Conservation (phyloP, 75 land plant genomes). For the Cunninghamia lanceolata region DNA sequence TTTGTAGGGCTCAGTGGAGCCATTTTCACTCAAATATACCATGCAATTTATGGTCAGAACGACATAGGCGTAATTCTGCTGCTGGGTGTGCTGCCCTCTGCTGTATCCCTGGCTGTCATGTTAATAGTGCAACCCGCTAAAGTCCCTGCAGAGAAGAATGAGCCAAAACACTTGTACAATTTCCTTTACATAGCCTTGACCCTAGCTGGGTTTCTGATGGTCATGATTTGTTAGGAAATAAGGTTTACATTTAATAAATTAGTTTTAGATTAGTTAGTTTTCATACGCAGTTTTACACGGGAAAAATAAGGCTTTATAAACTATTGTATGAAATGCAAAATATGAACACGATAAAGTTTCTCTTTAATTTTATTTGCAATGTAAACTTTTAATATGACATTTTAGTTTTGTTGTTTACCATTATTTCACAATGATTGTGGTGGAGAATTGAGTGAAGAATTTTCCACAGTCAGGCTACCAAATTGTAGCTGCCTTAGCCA, state of each 20-base stretch:
- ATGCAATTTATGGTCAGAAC: not conserved
- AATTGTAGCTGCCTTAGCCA: conserved; percentile 20
- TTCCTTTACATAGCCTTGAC: conserved; percentile 35
- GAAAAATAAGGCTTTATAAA: too few species aligned
- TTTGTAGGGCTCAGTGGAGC: not conserved
- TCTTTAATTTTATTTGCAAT: too few species aligned
- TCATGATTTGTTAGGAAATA: too few species aligned
- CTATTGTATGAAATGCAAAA: too few species aligned
- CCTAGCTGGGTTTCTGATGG: conserved; percentile 43
- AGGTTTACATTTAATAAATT: too few species aligned
- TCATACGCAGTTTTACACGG: too few species aligned
- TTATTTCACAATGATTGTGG: too few species aligned
- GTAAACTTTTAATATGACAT: too few species aligned
- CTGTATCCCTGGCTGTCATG: conserved; percentile 3
- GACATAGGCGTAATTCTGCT: not conserved
- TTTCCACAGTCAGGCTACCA: conserved; percentile 12
- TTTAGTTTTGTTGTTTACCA: too few species aligned
- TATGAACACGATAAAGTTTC: too few species aligned
- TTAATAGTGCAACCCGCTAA: not conserved
- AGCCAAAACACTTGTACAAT: conserved; percentile 26
- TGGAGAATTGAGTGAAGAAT: conserved; percentile 13
- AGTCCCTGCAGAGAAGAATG: conserved; percentile 5
- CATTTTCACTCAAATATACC: not conserved
- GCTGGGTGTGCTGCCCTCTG: not conserved
- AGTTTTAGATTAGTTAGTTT: too few species aligned